Base-by-base conservation (phyloP, 2,329 filamentous ascomycete species). In the Cytospora mali region DNA sequence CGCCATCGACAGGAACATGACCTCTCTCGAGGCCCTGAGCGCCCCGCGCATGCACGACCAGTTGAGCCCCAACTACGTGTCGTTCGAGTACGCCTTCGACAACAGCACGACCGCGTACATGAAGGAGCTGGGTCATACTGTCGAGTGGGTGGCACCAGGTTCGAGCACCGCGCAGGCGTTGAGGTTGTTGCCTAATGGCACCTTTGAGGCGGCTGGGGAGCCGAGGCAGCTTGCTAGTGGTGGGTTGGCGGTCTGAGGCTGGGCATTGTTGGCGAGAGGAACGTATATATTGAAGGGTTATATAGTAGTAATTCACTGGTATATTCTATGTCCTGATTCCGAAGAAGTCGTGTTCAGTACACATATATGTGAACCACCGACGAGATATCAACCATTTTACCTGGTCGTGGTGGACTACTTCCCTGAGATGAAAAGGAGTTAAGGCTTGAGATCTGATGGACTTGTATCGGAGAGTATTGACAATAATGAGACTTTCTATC, bases 41-140 rank as follows among this genome's bases (percentile, higher is more conserved):
- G 75, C 83, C 69, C 90, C 90, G 0, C 80, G 93, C 10, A 76
- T 96, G 25, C 93, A 96, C 71, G 91, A 96, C 71, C 93, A 96
- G 76, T 79, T 96, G 11, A 79, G 92, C 58, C 93, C 92, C 0
- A 88, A 92, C 68, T 75, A 77, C 55, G 82, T 88, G 1, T 78
- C 77, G 0, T 88, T 95, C 58, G 92, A 96, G 75, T 85, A 84
- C 33, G 74, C 74, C 0, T 96, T 90, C 68, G 82, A 91, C 68
- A 88, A 89, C 66, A 71, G 69, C 1, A 90, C 87, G 0, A 84
- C 86, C 6, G 83, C 79, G 2, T 88, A 83, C 65, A 82, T 97
- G 83, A 75, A 76, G 57, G 75, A 75, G 1, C 78, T 82, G 56
- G 90, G 90, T 0, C 91, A 95, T 71, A 88, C 91, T 70, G 82